Conservation (phyloP, 176 grass and related monocot genomes). For the Bromus sterilis region DNA sequence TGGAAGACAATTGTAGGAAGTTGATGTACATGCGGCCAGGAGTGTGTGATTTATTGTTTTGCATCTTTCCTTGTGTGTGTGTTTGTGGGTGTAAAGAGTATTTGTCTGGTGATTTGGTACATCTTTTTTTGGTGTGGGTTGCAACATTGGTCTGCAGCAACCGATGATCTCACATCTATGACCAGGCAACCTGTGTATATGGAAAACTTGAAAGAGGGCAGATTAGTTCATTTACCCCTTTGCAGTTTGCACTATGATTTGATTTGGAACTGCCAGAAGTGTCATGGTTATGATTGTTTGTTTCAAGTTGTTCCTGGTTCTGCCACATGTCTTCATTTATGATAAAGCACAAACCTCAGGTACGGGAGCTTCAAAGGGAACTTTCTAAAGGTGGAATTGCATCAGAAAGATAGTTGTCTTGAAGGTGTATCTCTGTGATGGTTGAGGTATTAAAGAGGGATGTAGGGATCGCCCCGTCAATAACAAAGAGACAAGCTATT, state of each 20-base stretch:
- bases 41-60: not conserved
- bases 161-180: not conserved
- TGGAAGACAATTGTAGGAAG: not conserved
- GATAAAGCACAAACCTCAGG: too few species aligned
- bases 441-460: constrained; percentile 10
- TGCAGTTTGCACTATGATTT: not conserved
- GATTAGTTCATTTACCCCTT: not conserved
- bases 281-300: not conserved
- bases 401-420: not conserved
- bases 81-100: constrained; percentile 2
- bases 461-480: constrained; percentile 27
- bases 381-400: not conserved
- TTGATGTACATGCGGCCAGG: not conserved
- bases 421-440: constrained; percentile 1
- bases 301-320: too few species aligned
- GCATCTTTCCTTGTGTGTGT: not conserved
- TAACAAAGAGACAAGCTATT: not conserved
- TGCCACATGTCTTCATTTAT: too few species aligned
- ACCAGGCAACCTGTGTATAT: constrained; percentile 24
- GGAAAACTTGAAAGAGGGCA: not conserved
- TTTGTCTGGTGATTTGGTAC: not conserved
- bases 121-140: constrained; percentile 21
- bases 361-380: not conserved
- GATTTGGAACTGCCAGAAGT: not conserved
- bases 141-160: not conserved